Percentiles rank a stretch among this genome's conserved stretches.
phyloP scores from a whole-genome alignment of 345 rosid species.

The Euphorbia lathyris region DNA sequence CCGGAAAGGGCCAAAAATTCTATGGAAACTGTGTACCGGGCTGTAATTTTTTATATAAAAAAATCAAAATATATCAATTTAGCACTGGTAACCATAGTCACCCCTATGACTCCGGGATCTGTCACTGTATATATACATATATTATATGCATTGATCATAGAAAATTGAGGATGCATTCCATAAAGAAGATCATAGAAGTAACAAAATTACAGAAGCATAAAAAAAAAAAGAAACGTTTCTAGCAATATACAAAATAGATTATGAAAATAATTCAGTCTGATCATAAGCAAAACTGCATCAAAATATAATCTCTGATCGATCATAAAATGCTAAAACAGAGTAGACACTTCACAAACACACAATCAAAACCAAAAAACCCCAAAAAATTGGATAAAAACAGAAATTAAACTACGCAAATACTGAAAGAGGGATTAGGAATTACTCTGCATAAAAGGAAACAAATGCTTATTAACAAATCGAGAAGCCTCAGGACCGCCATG shows the following conservation, averaged over 20 bases:
- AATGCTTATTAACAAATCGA: slow-evolving; percentile 76
- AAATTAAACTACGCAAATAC: too few species aligned
- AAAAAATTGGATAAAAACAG: not conserved
- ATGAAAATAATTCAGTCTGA: not conserved
- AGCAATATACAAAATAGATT: not conserved
- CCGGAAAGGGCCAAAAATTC: too few species aligned
- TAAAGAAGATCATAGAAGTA: not conserved
- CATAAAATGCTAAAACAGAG: not conserved
- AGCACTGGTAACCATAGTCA: too few species aligned
- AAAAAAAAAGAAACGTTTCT: not conserved
- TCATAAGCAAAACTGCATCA: not conserved
- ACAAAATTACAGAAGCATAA: not conserved
- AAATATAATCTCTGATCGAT: not conserved
- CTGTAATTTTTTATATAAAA: too few species aligned
- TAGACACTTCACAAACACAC: not conserved
- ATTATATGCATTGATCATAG: not conserved
- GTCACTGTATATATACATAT: too few species aligned
- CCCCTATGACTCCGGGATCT: too few species aligned
- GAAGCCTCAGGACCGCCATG: slow-evolving; percentile 99
- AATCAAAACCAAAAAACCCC: not conserved
- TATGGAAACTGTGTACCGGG: too few species aligned
- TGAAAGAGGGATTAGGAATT: slow-evolving; percentile 21
- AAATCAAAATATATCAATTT: too few species aligned
- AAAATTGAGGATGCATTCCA: not conserved
- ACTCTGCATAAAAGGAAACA: slow-evolving; percentile 80